These are phyloP conservation scores for Babesia divergens DNA, from an alignment of 169 alveolate genomes.

Conservation along the genomic window DNA sequence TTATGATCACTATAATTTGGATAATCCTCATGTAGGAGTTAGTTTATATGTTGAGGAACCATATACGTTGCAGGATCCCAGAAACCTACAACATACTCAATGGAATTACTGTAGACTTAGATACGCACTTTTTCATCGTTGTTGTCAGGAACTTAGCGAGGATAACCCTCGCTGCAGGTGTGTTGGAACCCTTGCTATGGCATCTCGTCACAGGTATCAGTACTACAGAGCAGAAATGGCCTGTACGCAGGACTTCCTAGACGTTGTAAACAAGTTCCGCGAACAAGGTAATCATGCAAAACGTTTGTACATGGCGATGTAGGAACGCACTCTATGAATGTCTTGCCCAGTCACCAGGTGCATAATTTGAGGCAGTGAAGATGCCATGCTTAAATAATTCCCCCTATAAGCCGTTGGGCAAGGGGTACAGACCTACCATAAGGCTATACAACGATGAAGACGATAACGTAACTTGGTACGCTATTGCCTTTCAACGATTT, in stretches of 20 bases:
- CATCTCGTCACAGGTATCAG: slow-evolving; percentile 60
- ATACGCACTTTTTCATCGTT: slow-evolving; percentile 70
- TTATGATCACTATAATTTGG: slow-evolving; percentile 67
- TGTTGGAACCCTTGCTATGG: neutral
- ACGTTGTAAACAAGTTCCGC: slow-evolving; percentile 59
- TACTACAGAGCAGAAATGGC: slow-evolving; percentile 77
- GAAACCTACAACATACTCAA: slow-evolving; percentile 67
- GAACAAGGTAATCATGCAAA: slow-evolving; percentile 18
- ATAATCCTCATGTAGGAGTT: slow-evolving; percentile 78
- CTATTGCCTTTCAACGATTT: too few relatives aligned
- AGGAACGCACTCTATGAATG: slow-evolving; percentile 42
- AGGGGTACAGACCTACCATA: too few relatives aligned
- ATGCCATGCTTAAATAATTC: neutral
- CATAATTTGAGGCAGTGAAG: slow-evolving; percentile 56
- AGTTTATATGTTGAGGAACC: neutral
- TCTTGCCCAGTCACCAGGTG: slow-evolving; percentile 37
- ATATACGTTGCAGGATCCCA: slow-evolving; percentile 66
- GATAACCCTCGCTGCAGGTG: slow-evolving; percentile 79
- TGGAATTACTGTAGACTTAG: slow-evolving; percentile 68
- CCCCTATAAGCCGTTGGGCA: too few relatives aligned
- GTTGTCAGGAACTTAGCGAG: slow-evolving; percentile 75
- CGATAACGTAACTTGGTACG: too few relatives aligned
- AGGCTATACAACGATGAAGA: too few relatives aligned
- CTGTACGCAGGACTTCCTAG: slow-evolving; percentile 73
- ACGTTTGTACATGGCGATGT: neutral